Base-by-base conservation (phyloP, 768 basidiomycete species). In the Serendipita sp. region DNA sequence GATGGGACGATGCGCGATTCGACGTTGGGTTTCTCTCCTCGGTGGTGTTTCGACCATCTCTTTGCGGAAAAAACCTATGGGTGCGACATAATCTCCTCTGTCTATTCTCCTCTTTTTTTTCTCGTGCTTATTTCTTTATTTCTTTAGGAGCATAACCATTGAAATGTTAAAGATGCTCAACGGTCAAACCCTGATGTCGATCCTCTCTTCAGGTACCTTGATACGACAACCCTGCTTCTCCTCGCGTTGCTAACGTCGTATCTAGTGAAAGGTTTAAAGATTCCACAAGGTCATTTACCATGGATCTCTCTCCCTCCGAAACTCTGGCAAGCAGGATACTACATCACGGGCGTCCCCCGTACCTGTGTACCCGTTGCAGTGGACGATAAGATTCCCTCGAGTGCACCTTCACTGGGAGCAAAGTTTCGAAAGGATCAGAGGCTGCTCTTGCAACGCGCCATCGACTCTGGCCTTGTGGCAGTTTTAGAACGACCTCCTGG, bases 261-360 rank as follows among this genome's bases (percentile, higher is more conserved):
- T n/a, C n/a, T n/a, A 50, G 48, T n/a, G 18, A n/a, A 50, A 5
- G 48, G n/a, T 2, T 31, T 50, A n/a, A 50, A 50, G 48, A 50
- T 50, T 31, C 48, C 40, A 13, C 5, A n/a, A 5, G 48, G 29
- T 0, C 55, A 60, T 10, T 10, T 60, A n/a, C 55, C 55, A 4
- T 60, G 55, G 55, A 34, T 37, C 27, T 60, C 55, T 10, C 55
- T 60, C 55, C 55, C 55, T n/a, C 27, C 55, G 10, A 60, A 60
- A 33, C 55, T 60, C 27, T 60, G 33, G 27, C 23, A 37, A 33
- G 34, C 18, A 4, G 55, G 27, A 4, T 37, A 60, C 10, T 60
- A 60, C 18, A 27, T 60, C 34, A 33, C 55, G 10, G 55, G 55
- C 27, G 8, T 60, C 18, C 55, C 55, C 13, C 55, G 55, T n/a